Evolutionary conservation across 495 filamentous ascomycete genomes (phyloP).

Genomic region (Hypoxylon intermedium): DNA sequence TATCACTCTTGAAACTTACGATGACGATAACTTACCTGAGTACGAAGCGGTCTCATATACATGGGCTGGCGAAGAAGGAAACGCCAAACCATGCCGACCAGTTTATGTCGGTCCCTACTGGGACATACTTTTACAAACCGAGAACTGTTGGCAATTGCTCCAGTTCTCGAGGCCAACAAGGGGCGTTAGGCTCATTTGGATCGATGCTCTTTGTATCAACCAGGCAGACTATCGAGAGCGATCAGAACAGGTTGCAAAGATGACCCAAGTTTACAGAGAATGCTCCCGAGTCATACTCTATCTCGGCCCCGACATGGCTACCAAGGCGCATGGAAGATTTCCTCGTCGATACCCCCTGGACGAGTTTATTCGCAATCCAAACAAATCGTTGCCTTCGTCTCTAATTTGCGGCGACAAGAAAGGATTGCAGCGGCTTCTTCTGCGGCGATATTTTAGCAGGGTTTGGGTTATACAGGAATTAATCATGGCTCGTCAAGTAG

Average conservation of each 20-base stretch:
- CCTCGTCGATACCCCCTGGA: background rate
- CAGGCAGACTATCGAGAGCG: constrained; percentile 33
- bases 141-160: constrained; percentile 43
- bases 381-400: too few species aligned
- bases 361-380: background rate
- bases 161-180: constrained; percentile 22
- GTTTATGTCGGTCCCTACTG: constrained; percentile 42
- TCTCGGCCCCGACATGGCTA: constrained; percentile 28
- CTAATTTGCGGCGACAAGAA: too few species aligned
- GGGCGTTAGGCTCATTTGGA: constrained; percentile 21
- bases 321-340: background rate
- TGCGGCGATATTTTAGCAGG: constrained; percentile 36
- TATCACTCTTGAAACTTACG: constrained; percentile 28
- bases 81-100: constrained; percentile 19
- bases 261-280: constrained; percentile 30
- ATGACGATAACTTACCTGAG: constrained; percentile 34
- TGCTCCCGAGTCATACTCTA: constrained; percentile 36
- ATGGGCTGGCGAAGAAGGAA: constrained; percentile 43
- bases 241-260: constrained; percentile 29
- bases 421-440: constrained; percentile 19
- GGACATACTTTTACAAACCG: constrained; percentile 43
- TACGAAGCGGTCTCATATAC: constrained; percentile 45
- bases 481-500: constrained; percentile 20
- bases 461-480: constrained; percentile 45
- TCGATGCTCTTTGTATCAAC: constrained; percentile 44